These are phyloP conservation scores for Diddensiella transvaalensis DNA, from an alignment of 805 yeast genomes.

Conservation along the genomic window DNA sequence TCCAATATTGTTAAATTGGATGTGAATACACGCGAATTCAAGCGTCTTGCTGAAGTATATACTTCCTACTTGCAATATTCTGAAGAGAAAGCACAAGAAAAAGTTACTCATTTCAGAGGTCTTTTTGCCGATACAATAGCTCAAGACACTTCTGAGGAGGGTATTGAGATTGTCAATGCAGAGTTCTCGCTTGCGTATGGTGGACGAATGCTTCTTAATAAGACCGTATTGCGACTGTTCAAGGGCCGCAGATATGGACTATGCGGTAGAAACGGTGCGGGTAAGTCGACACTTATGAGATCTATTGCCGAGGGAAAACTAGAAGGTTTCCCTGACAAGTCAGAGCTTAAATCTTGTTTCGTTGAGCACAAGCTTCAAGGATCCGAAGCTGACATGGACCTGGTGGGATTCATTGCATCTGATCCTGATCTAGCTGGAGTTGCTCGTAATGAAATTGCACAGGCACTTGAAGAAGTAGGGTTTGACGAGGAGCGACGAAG, in stretches of 20 bases:
- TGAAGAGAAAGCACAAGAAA: conserved; percentile 34
- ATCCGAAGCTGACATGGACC: conserved; percentile 84
- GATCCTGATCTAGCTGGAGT: conserved; percentile 76
- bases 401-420: conserved; percentile 80
- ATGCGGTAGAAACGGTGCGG: conserved; percentile 98
- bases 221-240: conserved; percentile 78
- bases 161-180: conserved; percentile 87
- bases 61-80: conserved; percentile 46
- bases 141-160: conserved; percentile 67
- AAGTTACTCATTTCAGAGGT: conserved; percentile 30
- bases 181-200: conserved; percentile 97
- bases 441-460: conserved; percentile 65
- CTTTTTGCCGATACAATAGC: conserved; percentile 42
- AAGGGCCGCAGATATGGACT: conserved; percentile 97
- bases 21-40: conserved; percentile 39
- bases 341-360: conserved; percentile 85
- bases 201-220: conserved; percentile 92
- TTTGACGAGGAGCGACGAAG: conserved; percentile 85
- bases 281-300: conserved; percentile 96
- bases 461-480: conserved; percentile 80
- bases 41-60: conserved; percentile 33
- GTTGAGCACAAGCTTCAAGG: conserved; percentile 97
- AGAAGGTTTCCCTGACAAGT: conserved; percentile 94
- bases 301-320: conserved; percentile 94
- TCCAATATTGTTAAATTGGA: conserved; percentile 30